Evolutionary conservation across 2,329 filamentous ascomycete species (phyloP), one percentile per base, ranked within the genome.

Genomic region (Zymoseptoria passerinii): DNA sequence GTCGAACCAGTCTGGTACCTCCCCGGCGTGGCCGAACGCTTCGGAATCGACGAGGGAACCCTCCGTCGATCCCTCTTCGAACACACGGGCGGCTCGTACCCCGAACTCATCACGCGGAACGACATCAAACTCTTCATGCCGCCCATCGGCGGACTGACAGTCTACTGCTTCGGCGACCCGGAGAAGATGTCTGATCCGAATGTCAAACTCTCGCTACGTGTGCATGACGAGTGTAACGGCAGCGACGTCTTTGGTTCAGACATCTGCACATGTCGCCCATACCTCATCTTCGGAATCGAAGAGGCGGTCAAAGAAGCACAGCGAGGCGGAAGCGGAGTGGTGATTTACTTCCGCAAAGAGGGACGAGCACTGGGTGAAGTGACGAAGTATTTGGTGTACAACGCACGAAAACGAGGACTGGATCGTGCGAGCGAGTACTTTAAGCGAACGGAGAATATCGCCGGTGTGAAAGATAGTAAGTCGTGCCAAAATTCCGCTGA

Each of bases 331-430:
- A 92, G 88, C 67, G 92, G 92, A 58, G 90, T 96, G 20, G 94
- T 97, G 56, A 96, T 97, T 72, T 99, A 99, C 74, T 99, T 97
- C 83, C 86, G 94, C 66, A 99, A 99, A 74, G 94, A 99, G 78
- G 94, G 94, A 29, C 84, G 94, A 66, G 94, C 92, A 44, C 79
- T 97, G 6, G 94, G 94, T 55, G 94, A 99, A 74, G 94, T 99
- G 28, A 95, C 91, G 56, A 96, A 96, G 70, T 87, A 87, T 63
- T 75, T 87, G 72, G 91, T 95, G 70, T 83, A 92, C 78, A 94
- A 92, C 71, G 88, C 88, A 54, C 81, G 87, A 28, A 94, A 92
- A 76, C 85, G 88, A 67, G 88, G 88, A 64, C 82, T 84, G 63
- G 88, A 92, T 74, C 83, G 67, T 59, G 91, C 91, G 20, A 92